These are phyloP conservation scores for Cercospora berteroae DNA, from an alignment of 2,329 filamentous ascomycete genomes.

Conservation along the genomic window DNA sequence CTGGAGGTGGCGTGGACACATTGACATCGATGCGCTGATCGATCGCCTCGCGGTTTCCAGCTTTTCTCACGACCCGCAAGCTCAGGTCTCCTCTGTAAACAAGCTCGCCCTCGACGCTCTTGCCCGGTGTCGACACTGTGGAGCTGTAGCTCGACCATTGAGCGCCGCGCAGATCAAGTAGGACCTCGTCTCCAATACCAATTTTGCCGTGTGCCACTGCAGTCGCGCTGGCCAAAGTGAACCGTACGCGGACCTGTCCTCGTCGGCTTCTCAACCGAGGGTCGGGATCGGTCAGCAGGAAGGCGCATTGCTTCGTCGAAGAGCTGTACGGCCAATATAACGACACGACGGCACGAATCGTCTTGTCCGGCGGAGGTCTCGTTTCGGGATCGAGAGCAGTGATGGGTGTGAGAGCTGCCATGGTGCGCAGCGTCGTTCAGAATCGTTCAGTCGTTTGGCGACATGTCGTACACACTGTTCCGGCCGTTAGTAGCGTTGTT, in stretches of 20 bases:
- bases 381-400: constrained; percentile 31
- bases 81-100: constrained; percentile 45
- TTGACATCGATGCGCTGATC: constrained; percentile 17
- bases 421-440: background rate
- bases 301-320: constrained; percentile 68
- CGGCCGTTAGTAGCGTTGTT: background rate
- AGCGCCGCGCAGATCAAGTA: constrained; percentile 66
- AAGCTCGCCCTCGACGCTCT: constrained; percentile 58
- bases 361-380: constrained; percentile 28
- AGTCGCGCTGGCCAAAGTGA: constrained; percentile 68
- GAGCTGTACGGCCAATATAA: constrained; percentile 91
- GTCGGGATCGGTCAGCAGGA: constrained; percentile 81
- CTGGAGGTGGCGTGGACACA: constrained; percentile 24
- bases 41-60: constrained; percentile 15
- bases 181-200: constrained; percentile 74
- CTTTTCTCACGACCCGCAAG: constrained; percentile 32
- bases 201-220: constrained; percentile 65
- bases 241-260: constrained; percentile 78
- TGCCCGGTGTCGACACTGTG: constrained; percentile 54
- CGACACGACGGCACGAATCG: constrained; percentile 70
- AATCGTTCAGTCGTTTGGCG: background rate
- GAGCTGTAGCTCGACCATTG: constrained; percentile 60
- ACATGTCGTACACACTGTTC: background rate
- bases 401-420: constrained; percentile 30
- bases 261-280: constrained; percentile 72